These are phyloP conservation scores for Crithidia fasciculata DNA, from an alignment of 208 protist genomes.

Conservation along the genomic window DNA sequence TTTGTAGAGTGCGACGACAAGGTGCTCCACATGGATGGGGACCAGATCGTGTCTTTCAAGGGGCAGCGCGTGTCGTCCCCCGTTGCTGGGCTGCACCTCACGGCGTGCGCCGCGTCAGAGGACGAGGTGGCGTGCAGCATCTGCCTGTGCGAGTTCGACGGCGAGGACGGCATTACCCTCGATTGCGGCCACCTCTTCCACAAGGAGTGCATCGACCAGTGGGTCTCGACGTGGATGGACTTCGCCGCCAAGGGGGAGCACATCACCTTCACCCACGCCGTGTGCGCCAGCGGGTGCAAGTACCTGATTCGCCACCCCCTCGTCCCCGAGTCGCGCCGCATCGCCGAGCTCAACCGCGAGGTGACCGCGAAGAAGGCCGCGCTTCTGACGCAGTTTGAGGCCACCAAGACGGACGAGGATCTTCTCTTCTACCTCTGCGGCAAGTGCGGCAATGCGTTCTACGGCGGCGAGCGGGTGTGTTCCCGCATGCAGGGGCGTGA, in stretches of 20 bases:
- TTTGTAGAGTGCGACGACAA: constrained; percentile 26
- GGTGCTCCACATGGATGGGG: constrained; percentile 17
- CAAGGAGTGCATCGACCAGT: constrained; percentile 76
- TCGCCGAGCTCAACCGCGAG: constrained; percentile 40
- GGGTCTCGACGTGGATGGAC: constrained; percentile 66
- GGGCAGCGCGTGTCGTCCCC: constrained; percentile 7
- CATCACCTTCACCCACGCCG: constrained; percentile 84
- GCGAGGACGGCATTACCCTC: constrained; percentile 68
- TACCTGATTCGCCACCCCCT: constrained; percentile 69
- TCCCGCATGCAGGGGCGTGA: constrained; percentile 67
- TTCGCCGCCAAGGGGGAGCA: constrained; percentile 77
- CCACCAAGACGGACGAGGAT: constrained; percentile 66
- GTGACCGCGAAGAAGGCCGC: constrained; percentile 34
- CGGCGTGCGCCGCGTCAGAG: constrained; percentile 21
- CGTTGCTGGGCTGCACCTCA: constrained; percentile 11
- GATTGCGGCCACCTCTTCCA: constrained; percentile 90
- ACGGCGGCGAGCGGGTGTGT: constrained; percentile 80
- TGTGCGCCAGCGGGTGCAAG: constrained; percentile 84
- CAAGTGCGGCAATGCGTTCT: constrained; percentile 71
- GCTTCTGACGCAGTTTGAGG: constrained; percentile 29
- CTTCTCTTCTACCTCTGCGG: constrained; percentile 82
- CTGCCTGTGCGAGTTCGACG: constrained; percentile 86
- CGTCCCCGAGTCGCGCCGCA: constrained; percentile 47
- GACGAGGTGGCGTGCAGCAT: constrained; percentile 65
- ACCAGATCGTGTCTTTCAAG: constrained; percentile 21